Base-by-base conservation (phyloP, 176 grass and related monocot species). In the Areca catechu region DNA sequence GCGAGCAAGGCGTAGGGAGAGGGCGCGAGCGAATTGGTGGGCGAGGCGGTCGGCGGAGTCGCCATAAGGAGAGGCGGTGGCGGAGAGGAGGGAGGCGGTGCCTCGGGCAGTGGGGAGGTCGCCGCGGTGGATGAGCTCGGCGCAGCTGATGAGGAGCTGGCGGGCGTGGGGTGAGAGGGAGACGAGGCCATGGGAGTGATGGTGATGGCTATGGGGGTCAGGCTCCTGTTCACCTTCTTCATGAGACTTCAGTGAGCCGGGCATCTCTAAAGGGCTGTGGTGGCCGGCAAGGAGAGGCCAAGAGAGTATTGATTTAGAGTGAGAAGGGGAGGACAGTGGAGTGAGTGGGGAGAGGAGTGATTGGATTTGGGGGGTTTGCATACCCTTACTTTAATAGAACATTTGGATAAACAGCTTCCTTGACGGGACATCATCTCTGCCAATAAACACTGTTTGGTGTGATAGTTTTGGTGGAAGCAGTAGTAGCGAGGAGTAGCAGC, bases 341-440 rank as follows among this genome's bases (percentile, higher is more conserved):
- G 62, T 58, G 75, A 70, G 64, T 21, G 17, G 22, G 28, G 17
- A 4, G 52, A 52, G 24, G 51, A 73, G 56, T 53, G 65, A 68
- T 50, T 57, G 48, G 54, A 29, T 50, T 63, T 16, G 65, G 27
- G 25, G 27, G n/a, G 21, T 53, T 54, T 18, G 65, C n/a, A 67
- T 67, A 14, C 49, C 48, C n/a, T 67, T 53, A 51, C 65, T 55
- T 67, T 67, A 67, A 67, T 34, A 67, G 51, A 86, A 73, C 79
- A 80, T 80, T 76, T 83, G 82, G 63, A 50, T 62, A 74, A 74
- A 72, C 68, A 84, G 78, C 93, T 85, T 98, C 87, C 75, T 77
- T 88, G 83, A 92, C 81, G 92, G 93, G 80, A 89, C 93, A 92
- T 85, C 77, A 92, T 98, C 87, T 85, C 87, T 85, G 81, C 82